phyloP scores from a whole-genome alignment of 2,329 filamentous ascomycete genomes.

The Phialophora expanda region DNA sequence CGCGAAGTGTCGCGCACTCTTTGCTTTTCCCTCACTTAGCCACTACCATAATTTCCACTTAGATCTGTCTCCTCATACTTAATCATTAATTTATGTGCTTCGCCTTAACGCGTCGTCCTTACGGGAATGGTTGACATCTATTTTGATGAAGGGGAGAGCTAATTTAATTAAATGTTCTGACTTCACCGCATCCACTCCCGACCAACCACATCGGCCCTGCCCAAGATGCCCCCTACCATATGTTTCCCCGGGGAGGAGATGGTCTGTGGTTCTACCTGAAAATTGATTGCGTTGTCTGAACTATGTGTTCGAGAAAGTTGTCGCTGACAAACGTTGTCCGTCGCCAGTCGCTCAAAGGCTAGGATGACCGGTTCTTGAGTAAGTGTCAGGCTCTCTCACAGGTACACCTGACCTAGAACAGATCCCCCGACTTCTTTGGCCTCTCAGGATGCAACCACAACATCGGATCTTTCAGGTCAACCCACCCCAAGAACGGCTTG shows the following conservation, averaged over 20 bases:
- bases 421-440: constrained; percentile 18
- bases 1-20: background rate
- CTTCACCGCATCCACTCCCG: background rate
- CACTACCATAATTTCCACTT: background rate
- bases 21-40: background rate
- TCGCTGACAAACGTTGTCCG: background rate
- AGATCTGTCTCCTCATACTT: background rate
- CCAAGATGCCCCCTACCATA: background rate
- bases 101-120: too few relatives aligned
- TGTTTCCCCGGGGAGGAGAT: background rate
- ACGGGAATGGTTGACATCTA: background rate
- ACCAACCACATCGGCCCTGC: background rate
- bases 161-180: background rate
- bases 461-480: constrained; percentile 35
- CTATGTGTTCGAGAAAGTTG: background rate
- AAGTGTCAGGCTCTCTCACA: background rate
- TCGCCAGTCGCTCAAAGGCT: background rate
- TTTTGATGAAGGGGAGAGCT: background rate
- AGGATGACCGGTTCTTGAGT: background rate
- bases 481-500: constrained; percentile 34
- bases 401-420: constrained; percentile 9
- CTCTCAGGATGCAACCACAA: constrained; percentile 28
- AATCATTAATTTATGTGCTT: background rate
- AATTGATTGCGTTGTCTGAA: background rate
- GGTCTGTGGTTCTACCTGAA: background rate